Conservation (phyloP, 495 filamentous ascomycete genomes). For the Baudoinia panamericana region DNA sequence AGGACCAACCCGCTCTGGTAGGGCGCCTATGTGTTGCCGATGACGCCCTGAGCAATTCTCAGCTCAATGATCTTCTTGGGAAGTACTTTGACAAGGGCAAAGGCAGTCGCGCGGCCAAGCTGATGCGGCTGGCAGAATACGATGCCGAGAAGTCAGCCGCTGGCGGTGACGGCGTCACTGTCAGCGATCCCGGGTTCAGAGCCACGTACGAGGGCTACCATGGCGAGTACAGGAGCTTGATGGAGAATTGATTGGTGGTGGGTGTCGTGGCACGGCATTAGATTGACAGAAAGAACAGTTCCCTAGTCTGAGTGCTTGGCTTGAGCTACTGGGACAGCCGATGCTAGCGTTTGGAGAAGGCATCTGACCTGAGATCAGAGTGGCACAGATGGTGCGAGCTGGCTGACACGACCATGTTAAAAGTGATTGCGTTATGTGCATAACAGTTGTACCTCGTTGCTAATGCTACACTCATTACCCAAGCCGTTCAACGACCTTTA, state of each 20-base stretch:
- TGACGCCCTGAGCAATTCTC: conserved; percentile 1
- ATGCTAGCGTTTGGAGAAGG: too few species aligned
- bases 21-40: conserved; percentile 11
- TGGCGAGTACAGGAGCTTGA: conserved; percentile 3
- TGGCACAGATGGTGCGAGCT: too few species aligned
- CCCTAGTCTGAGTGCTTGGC: too few species aligned
- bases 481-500: conserved; percentile 5
- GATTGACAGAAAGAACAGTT: too few species aligned
- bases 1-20: conserved; percentile 12
- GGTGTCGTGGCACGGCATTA: too few species aligned
- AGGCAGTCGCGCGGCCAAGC: conserved; percentile 8
- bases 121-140: conserved; percentile 6
- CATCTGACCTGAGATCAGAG: too few species aligned
- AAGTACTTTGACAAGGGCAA: conserved; percentile 6
- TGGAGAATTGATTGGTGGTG: background rate
- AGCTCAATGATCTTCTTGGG: conserved; percentile 8
- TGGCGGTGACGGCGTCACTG: background rate
- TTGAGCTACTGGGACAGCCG: too few species aligned
- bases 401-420: too few species aligned
- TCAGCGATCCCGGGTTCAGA: conserved; percentile 7
- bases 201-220: conserved; percentile 3
- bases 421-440: too few species aligned
- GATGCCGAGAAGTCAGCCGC: conserved; percentile 9
- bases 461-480: too few species aligned
- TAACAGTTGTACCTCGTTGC: too few species aligned